Evolutionary conservation across 176 grass and related monocot genomes (phyloP), one percentile per base, ranked within the genome.

Genomic region (Oropetium thomaeum): DNA sequence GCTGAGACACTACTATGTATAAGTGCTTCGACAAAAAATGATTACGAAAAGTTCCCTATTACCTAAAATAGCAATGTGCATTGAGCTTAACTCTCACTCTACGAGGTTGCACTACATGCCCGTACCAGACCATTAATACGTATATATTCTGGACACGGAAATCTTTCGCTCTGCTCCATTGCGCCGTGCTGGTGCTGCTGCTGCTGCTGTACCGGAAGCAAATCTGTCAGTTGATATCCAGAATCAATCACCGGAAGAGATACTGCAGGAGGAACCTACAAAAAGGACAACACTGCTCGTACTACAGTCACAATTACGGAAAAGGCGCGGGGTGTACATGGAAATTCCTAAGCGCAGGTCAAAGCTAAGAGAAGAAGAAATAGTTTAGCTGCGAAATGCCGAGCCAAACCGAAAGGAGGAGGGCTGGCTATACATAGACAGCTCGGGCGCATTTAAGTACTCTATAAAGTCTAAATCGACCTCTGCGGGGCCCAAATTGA

Each of bases 121-220:
- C 40, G 41, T 76, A 16, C 23, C 40, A 20, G 7, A 14, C 16
- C 15, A 16, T 37, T 37, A 49, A 76, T 75, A n/a, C n/a, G n/a
- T n/a, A n/a, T n/a, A 51, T 51, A 27, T 64, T 35, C 29, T 49
- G 30, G 74, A 33, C 73, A 63, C 17, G 55, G 20, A 77, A 53
- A 70, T 70, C 54, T 31, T 70, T 14, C 38, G 58, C 22, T 40
- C 55, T 78, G 26, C 38, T 67, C 52, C 28, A 68, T 45, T n/a
- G 16, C 27, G 16, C 27, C 48, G 49, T 67, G 78, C 61, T 61
- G 40, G 40, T 9, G 58, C n/a, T n/a, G n/a, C n/a, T n/a, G n/a
- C n/a, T n/a, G n/a, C n/a, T n/a, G n/a, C n/a, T n/a, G 77, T 75
- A 80, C 77, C 35, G 55, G 71, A 71, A 69, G 65, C 34, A 76